Conservation (phyloP, 257 asterid species). For the Ophiorrhiza pumila region DNA sequence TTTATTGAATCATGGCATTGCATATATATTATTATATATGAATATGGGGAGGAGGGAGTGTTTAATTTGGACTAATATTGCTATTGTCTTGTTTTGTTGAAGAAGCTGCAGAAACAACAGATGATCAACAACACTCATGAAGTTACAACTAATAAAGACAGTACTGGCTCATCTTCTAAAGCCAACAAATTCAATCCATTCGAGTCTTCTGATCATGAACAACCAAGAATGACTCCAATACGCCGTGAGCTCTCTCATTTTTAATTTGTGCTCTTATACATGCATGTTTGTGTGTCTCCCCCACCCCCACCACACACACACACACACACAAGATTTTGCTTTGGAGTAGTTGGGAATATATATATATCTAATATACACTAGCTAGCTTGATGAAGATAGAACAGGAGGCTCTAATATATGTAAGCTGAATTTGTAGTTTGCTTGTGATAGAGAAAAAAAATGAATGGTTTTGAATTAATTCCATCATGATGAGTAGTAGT, state of each 20-base stretch:
- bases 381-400: too few species aligned
- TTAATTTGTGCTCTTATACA: neutral
- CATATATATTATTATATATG: too few species aligned
- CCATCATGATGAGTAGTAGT: neutral
- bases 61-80: neutral
- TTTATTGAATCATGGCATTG: too few species aligned
- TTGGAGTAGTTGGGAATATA: too few species aligned
- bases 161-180: slow-evolving; percentile 60
- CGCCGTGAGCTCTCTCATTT: slow-evolving; percentile 51
- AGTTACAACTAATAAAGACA: slow-evolving; percentile 33
- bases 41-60: neutral
- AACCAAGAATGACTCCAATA: slow-evolving; percentile 59
- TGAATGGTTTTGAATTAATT: neutral
- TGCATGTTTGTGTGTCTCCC: too few species aligned
- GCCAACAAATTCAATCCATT: slow-evolving; percentile 38
- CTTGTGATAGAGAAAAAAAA: too few species aligned
- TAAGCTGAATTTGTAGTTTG: too few species aligned
- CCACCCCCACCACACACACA: neutral
- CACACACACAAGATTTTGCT: neutral
- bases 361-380: too few species aligned
- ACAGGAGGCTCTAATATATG: too few species aligned
- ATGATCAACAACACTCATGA: slow-evolving; percentile 17
- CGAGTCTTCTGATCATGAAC: slow-evolving; percentile 39
- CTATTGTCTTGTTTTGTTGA: slow-evolving; percentile 13
- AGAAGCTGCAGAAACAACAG: slow-evolving; percentile 57